A percentile compares a stretch with the other conserved stretches of the same genome.
These are phyloP conservation scores for Verticillium klebahnii DNA, from an alignment of 2,329 filamentous ascomycete genomes.

Conservation along the genomic window DNA sequence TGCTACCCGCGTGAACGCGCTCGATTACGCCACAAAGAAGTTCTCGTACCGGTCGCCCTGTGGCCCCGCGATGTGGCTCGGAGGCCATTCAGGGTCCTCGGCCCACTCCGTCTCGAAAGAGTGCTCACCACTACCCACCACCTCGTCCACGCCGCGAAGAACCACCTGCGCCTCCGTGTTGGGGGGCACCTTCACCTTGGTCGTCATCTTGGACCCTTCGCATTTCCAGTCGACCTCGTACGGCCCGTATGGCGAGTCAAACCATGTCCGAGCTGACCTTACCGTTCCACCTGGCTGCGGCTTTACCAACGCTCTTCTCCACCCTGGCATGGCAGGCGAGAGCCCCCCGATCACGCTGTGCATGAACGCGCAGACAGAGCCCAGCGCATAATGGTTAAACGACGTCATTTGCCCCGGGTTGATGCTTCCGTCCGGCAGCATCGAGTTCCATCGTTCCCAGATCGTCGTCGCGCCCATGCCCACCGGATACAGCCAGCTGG, in stretches of 20 bases:
- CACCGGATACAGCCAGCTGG: constrained; percentile 33
- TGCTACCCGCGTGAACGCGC: not conserved
- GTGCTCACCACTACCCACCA: not conserved
- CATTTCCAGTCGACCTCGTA: not conserved
- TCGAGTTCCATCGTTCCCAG: constrained; percentile 37
- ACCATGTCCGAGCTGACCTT: not conserved
- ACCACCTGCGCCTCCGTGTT: constrained; percentile 4
- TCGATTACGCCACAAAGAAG: not conserved
- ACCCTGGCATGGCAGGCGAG: constrained; percentile 15
- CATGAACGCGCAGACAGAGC: constrained; percentile 32
- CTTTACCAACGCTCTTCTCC: constrained; percentile 11
- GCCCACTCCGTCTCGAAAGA: not conserved
- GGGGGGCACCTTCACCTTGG: constrained; percentile 4
- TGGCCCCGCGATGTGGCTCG: not conserved
- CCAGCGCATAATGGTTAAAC: constrained; percentile 37
- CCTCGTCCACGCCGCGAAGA: constrained; percentile 1
- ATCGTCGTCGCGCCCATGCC: constrained; percentile 34
- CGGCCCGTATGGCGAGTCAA: constrained; percentile 4
- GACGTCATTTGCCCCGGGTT: constrained; percentile 36
- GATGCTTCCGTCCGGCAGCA: constrained; percentile 29
- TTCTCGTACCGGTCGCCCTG: not conserved
- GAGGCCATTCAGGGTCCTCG: not conserved
- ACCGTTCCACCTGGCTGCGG: constrained; percentile 6
- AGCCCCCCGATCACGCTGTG: constrained; percentile 20
- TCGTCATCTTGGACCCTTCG: not conserved